Evolutionary conservation across 1,284 basidiomycete species (phyloP), one percentile per base, ranked within the genome.

Genomic region (Apiotrichum porosum): DNA sequence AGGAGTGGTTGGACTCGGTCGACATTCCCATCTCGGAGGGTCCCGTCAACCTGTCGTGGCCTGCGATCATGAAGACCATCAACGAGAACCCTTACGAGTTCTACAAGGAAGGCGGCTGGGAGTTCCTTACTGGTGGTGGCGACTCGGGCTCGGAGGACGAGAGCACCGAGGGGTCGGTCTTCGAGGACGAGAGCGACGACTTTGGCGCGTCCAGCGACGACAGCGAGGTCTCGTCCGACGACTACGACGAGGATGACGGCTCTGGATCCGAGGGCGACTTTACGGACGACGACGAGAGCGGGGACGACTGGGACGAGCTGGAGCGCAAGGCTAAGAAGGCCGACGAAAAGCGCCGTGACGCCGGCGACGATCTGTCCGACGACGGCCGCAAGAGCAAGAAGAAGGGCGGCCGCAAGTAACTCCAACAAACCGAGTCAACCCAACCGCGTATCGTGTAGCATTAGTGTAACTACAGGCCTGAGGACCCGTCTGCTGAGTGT

Each of bases 1-100:
- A 95, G 74, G 91, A 94, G 68, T 99, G 93, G 94, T 81, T 99
- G 23, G 93, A 99, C 69, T 94, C 90, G 12, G 92, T 95, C 47
- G 95, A 98, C 70, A 94, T 98, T 49, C 86, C 93, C 14, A 83
- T 97, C 73, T 89, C 88, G 37, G 95, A 97, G 74, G 89, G 94
- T 10, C 90, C 91, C 2, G 91, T 98, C 75, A 98, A 98, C 74
- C 77, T 97, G 73, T 95, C 97, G 68, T 98, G 95, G 95, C 84
- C 85, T 15, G 88, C 88, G 4, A 97, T 99, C 69, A 95, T 95
- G 89, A 94, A 93, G 74, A 90, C 89, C 26, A 84, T 95, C 74
- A 94, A 94, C 61, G 93, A 97, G 56, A 88, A 88, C 62, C 93
- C 95, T 0, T 85, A 89, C 64, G 89, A 88, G 43, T 99, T 98